Conservation (phyloP, 2,329 filamentous ascomycete species). For the Ophiostoma sp. region DNA sequence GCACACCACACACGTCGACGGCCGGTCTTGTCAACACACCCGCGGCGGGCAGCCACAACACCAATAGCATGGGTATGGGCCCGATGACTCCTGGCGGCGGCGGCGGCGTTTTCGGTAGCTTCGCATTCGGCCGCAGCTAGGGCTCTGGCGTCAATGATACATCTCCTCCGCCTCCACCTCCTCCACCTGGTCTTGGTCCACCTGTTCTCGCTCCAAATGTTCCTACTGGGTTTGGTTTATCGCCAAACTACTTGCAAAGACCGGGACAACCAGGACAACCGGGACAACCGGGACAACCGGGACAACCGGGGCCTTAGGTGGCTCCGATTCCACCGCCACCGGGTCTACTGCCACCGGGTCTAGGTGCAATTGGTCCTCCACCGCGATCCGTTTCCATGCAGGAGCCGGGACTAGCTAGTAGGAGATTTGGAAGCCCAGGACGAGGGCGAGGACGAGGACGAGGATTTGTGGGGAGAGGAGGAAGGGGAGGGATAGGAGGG, state of each 20-base stretch:
- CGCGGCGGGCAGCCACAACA: slow-evolving; percentile 64
- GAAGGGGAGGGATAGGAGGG: neutral
- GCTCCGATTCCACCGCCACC: no score
- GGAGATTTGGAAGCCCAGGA: no score
- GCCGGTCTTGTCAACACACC: slow-evolving; percentile 57
- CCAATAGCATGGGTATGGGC: slow-evolving; percentile 61
- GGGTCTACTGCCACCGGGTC: no score
- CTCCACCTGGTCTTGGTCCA: neutral
- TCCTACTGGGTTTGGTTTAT: neutral
- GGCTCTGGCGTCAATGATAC: neutral
- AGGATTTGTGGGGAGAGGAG: no score
- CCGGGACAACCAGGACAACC: no score
- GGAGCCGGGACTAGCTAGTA: neutral
- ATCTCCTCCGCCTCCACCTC: neutral
- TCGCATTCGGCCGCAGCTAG: slow-evolving; percentile 48
- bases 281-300: no score
- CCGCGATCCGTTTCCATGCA: neutral
- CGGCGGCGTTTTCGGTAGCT: slow-evolving; percentile 74
- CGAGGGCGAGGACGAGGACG: neutral
- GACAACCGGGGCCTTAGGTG: no score
- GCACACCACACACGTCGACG: slow-evolving; percentile 65
- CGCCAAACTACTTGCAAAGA: neutral
- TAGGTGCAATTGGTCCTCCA: no score
- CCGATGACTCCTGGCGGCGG: slow-evolving; percentile 77
- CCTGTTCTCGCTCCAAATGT: neutral